Evolutionary conservation across 2,329 filamentous ascomycete genomes (phyloP), one percentile per base, ranked within the genome.

Genomic region (Esteya vermicola): DNA sequence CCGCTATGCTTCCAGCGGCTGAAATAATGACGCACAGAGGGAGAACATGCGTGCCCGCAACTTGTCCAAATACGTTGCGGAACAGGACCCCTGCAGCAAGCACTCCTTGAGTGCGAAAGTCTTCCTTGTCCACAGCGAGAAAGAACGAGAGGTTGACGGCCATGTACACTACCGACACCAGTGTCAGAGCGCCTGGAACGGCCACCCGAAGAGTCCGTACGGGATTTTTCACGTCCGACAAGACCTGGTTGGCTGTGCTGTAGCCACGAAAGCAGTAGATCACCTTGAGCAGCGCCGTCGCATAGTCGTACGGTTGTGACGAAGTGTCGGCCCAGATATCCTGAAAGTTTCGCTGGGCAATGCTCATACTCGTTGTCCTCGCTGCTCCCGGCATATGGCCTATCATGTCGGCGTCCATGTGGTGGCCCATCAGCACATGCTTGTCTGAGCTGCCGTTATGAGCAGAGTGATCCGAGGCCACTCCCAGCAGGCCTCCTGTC

Each of bases 81-180:
- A 78, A 75, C 54, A 76, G 74, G 5, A 64, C 60, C 0, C 68
- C 71, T 0, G 72, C 72, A 3, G 74, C 64, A 2, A 72, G 64
- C 19, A 66, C 64, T 16, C 70, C 72, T 0, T 68, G 68, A 3
- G 57, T 54, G 14, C 64, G 56, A 45, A 78, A 70, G 42, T 74
- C 67, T 6, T 70, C 63, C 44, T 67, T 67, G 16, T 70, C 67
- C 1, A 75, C 69, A 8, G 70, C 72, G 4, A 70, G 65, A 47
- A 76, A 75, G 53, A 75, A 75, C 18, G 72, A 68, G 26, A 74
- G 61, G 50, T 74, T 75, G 52, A 67, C 62, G 32, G 74, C 58
- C 53, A 75, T 66, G 51, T 76, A 77, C 1, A 70, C 53, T 20
- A 72, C 51, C 0, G 67, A 65, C n/a, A 73, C 67, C 9, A 67